Evolutionary conservation across 768 basidiomycete genomes (phyloP), one percentile per base, ranked within the genome.

Genomic region (Mycena crocata): DNA sequence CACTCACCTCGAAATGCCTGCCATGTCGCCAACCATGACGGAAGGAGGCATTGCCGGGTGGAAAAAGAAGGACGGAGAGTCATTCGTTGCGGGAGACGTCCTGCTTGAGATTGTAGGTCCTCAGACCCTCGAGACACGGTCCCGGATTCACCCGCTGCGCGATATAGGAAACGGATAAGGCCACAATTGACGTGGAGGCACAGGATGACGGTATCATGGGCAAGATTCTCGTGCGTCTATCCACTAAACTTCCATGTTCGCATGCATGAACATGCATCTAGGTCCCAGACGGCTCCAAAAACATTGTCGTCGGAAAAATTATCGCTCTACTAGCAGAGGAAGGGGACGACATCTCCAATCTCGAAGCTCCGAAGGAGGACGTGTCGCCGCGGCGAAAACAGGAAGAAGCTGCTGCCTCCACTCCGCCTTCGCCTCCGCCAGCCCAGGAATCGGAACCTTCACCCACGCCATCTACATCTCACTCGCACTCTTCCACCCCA

Each of bases 181-280:
- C 97, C 19, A 96, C 95, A 2, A 98, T 99, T 74, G 98, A 99
- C 77, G 97, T 99, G 9, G 98, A 99, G 80, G 96, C 98, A 17
- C 96, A 96, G 79, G 97, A 98, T 32, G 96, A 99, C 73, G 98
- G 98, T 69, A 79, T 99, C 19, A 80, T 99, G 75, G 96, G 92
- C 60, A 98, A 94, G 83, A 97, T 99, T 69, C 71, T 99, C 73
- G 96, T 96, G 74, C 57, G 92, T 81, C 34, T 28, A 15, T 17
- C 8, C 15, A 42, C 34, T 63, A 19, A 15, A 26, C 17, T 8
- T 15, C 32, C 21, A 54, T 23, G 6, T 30, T 44, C 58, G 15
- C 31, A 31, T 24, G 21, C 32, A 26, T 44, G 28, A 32, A 49
- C n/a, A 50, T 34, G 51, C 31, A 10, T 34, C 17, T 77, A 95